Evolutionary conservation across 2,329 filamentous ascomycete genomes (phyloP).

Genomic region (Gliomastix tumulicola): DNA sequence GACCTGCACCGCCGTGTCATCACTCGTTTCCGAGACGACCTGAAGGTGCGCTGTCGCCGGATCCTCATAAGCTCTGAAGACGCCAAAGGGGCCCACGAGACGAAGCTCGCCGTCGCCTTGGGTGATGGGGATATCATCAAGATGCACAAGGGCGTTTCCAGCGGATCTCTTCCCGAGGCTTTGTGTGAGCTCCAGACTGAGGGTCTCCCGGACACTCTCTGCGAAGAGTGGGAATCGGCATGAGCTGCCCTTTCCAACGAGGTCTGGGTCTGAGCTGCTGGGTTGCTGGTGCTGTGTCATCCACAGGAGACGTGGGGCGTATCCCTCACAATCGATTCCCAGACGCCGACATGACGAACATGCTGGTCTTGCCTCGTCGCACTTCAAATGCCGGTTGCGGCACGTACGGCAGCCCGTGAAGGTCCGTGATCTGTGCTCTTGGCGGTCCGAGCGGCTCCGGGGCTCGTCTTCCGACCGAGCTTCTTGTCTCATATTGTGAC

Average conservation of each 20-base stretch:
- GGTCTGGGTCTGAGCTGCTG: constrained; percentile 12
- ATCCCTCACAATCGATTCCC: constrained; percentile 27
- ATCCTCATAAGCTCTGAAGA: constrained; percentile 5
- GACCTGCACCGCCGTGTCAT: no score
- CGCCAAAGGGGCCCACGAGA: constrained; percentile 8
- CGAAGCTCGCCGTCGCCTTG: constrained; percentile 1
- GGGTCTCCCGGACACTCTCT: constrained; percentile 20
- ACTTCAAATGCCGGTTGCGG: constrained; percentile 32
- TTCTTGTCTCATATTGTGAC: neutral
- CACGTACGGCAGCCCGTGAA: constrained; percentile 26
- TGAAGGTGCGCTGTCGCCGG: neutral
- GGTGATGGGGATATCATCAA: constrained; percentile 8
- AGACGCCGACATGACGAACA: constrained; percentile 27
- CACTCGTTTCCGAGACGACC: no score
- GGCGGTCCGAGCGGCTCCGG: neutral
- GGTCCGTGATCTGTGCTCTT: constrained; percentile 7
- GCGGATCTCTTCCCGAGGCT: constrained; percentile 17
- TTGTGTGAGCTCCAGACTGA: constrained; percentile 23
- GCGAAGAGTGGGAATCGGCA: constrained; percentile 36
- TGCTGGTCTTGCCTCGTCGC: constrained; percentile 30
- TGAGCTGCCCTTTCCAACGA: constrained; percentile 8
- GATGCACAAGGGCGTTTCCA: constrained; percentile 13
- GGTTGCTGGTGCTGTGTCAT: constrained; percentile 14
- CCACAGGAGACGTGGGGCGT: constrained; percentile 25
- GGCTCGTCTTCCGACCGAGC: neutral